These are phyloP conservation scores for Cubamyces lactineus DNA, from an alignment of 768 basidiomycete species.

Conservation along the genomic window DNA sequence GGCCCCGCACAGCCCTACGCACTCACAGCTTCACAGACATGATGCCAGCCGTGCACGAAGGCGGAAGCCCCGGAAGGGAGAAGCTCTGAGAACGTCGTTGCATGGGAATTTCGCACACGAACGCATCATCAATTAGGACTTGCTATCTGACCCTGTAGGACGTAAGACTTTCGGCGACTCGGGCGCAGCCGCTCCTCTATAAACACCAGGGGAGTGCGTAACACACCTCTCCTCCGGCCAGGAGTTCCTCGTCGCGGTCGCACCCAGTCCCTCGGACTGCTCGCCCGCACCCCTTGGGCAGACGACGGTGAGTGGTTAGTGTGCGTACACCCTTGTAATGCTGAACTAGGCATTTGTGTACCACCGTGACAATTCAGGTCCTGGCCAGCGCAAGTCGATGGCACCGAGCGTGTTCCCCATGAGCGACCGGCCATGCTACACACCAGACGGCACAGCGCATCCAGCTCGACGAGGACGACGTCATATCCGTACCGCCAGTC, in stretches of 20 bases:
- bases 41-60: background rate
- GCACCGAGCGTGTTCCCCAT: background rate
- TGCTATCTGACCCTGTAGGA: background rate
- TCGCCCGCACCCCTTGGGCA: background rate
- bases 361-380: too few species aligned
- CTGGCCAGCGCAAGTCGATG: background rate
- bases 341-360: too few species aligned
- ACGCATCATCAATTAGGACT: slow-evolving; percentile 1
- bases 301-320: slow-evolving; percentile 6
- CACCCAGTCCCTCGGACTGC: slow-evolving; percentile 3
- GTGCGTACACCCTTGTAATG: too few species aligned
- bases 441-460: slow-evolving; percentile 18
- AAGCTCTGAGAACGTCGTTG: slow-evolving; percentile 6
- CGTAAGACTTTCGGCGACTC: slow-evolving; percentile 3
- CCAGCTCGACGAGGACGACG: slow-evolving; percentile 2
- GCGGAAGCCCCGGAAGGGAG: background rate
- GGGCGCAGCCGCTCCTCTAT: slow-evolving; percentile 1
- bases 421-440: background rate
- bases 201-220: background rate
- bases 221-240: background rate
- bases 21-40: too few species aligned
- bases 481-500: slow-evolving; percentile 23
- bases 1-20: background rate
- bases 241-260: background rate
- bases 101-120: slow-evolving; percentile 13